phyloP scores from a whole-genome alignment of 2,329 filamentous ascomycete species.

The Daldinia sp. region DNA sequence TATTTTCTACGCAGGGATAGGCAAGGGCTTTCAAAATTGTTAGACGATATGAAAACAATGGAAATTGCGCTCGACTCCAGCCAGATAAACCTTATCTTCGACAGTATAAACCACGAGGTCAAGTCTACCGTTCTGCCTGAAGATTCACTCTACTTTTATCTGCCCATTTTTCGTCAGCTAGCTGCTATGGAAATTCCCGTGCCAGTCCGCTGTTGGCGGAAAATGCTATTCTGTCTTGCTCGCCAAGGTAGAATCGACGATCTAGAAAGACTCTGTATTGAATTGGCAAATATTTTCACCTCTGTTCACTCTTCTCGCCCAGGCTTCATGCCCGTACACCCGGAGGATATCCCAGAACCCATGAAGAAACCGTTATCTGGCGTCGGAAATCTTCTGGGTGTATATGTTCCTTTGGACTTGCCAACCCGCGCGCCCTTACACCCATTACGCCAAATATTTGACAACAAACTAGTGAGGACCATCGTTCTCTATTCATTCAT shows the following conservation, averaged over 20 bases:
- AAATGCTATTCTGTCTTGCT: constrained; percentile 55
- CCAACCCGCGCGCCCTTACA: constrained; percentile 53
- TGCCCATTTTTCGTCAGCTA: constrained; percentile 49
- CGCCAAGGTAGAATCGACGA: constrained; percentile 54
- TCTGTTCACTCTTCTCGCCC: constrained; percentile 40
- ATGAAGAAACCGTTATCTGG: constrained; percentile 46
- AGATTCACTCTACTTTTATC: constrained; percentile 43
- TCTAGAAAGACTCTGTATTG: constrained; percentile 54
- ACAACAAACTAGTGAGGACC: constrained; percentile 49
- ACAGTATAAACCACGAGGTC: constrained; percentile 41
- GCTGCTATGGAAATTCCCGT: constrained; percentile 52
- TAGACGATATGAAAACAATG: constrained; percentile 51
- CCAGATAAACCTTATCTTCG: constrained; percentile 44
- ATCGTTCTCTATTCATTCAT: constrained; percentile 59
- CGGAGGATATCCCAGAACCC: constrained; percentile 52
- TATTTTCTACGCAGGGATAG: constrained; percentile 44
- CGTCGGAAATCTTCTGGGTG: constrained; percentile 46
- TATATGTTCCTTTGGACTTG: constrained; percentile 54
- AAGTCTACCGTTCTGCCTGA: constrained; percentile 35
- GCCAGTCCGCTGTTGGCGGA: constrained; percentile 53
- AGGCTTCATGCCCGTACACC: constrained; percentile 54
- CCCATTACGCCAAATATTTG: constrained; percentile 58
- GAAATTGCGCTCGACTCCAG: constrained; percentile 46
- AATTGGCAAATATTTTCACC: constrained; percentile 53
- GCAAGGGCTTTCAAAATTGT: constrained; percentile 44